Evolutionary conservation across 371 early-diverging fungal species (phyloP), one percentile per base, ranked within the genome.

Genomic region (Blyttiomyces sp.): DNA sequence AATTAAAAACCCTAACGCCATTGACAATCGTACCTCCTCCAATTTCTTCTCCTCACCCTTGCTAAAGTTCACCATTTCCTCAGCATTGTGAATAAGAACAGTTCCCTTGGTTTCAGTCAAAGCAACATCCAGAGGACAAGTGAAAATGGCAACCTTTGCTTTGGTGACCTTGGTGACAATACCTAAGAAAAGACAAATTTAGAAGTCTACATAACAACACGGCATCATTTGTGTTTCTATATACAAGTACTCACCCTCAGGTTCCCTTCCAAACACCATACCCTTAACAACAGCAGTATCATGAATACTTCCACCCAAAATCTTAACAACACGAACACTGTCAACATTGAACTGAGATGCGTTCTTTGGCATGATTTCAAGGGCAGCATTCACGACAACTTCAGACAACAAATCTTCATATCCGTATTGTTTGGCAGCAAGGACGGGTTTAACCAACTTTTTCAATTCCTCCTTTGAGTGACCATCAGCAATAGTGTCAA

Each of bases 61-160:
- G 59, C 91, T 88, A 72, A 96, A 99, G 71, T 88, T 88, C 42
- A 96, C 81, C 92, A 99, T 92, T 71, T 99, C 99, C 57, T 88
- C 81, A 54, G 99, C 98, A 70, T 91, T 96, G 66, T 93, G 90
- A 69, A 99, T 88, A 70, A 98, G 81, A 36, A 99, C 97, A 4
- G 99, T 98, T 43, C 99, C 99, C 84, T 99, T 99, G 55, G 99
- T 98, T 73, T 99, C 99, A 28, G 99, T 96, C 72, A 94, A 88
- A 19, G 90, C 80, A 59, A 96, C 88, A 69, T 98, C 99, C 57
- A 99, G 79, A 11, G 95, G 90, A 73, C 97, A 98, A 36, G 95
- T 90, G 77, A 93, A 99, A 56, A 99, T 88, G 36, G 97, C 99
- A 43, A 96, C 86, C 81, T 94, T 95, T 68, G 93, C 95, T 66